Evolutionary conservation across 2,329 filamentous ascomycete genomes (phyloP), one percentile per base, ranked within the genome.

Genomic region (Fusarium albosuccineum): DNA sequence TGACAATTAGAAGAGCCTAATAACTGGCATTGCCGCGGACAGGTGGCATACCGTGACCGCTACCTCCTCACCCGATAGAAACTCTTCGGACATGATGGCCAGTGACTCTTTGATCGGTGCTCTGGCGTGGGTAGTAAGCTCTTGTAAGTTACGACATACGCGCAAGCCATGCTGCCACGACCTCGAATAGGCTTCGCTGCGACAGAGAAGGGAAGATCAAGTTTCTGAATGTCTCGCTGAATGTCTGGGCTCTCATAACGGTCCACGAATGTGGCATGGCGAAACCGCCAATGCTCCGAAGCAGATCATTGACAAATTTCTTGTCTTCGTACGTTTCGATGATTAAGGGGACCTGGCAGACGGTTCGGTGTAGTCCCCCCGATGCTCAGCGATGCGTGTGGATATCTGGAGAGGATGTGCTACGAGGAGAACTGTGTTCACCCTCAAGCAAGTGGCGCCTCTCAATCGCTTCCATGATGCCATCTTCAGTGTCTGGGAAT

Each of bases 21-120:
- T 86, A 82, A 0, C 42, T n/a, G 13, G 74, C 70, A 0, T 70
- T 60, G 0, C 59, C 63, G 0, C 40, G 54, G 0, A 75, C 79
- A 3, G 83, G 83, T 1, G 84, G 82, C 83, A 86, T 85, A 86
- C 79, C 0, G 83, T 86, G 3, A 86, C 77, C 0, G 84, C 86
- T 0, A 75, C 83, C 66, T 86, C 84, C 59, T 84, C 78, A 1
- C 83, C 82, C 0, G 72, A 57, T 0, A 87, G 77, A 57, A 78
- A 85, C 59, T 86, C 78, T 61, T 86, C 83, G 0, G 85, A 36
- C 63, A 86, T 80, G 34, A 13, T 51, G 16, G 83, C 55, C 8
- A 52, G 57, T 4, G 60, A 62, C 13, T 67, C 63, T 9, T 63
- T 51, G 14, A 58, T 60, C 40, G 67, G 41, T 6, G 46, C 36